Base-by-base conservation (phyloP, 202 grass and related monocot species). In the Hordeum pubiflorum region DNA sequence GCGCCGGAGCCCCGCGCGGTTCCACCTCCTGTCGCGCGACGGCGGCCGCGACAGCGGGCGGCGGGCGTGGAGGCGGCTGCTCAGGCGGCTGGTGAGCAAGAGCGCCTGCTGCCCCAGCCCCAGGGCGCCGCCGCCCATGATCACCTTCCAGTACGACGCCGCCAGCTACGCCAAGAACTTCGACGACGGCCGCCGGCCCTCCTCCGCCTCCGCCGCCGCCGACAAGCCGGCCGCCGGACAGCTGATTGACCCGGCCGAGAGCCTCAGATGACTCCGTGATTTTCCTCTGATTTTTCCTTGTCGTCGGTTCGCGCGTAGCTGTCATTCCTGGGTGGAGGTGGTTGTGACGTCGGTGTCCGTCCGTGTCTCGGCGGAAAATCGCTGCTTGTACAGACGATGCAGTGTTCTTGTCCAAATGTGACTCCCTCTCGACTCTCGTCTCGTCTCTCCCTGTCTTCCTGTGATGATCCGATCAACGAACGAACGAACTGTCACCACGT, bases 151-250 rank as follows among this genome's bases (percentile, higher is more conserved):
- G 39, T 97, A 97, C 77, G 94, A 97, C 79, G 82, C 91, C 5
- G 94, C 72, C 69, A 97, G 94, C 85, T 93, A 97, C 81, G 86
- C 94, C 62, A 93, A 93, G 84, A 97, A 97, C 81, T 97, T 97
- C 79, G 93, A 97, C 72, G 91, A 93, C 27, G 91, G 93, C 20
- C 15, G 69, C 24, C 59, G 29, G 3, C 24, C 83, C 72, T 77
- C 65, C 73, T 69, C 59, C 60, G 26, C 13, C 68, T 29, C 10
- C 23, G 75, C 7, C n/a, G 64, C 9, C 15, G 33, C n/a, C 57
- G 73, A 55, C 38, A 64, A 54, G 24, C 87, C 72, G 58, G 24
- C 78, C 38, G 66, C 83, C 41, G 38, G 73, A 43, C 22, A 44
- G 22, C 71, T 22, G 61, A 7, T n/a, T 18, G 23, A 2, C 5